Evolutionary conservation across 2,329 filamentous ascomycete genomes (phyloP), one percentile per base, ranked within the genome.

Genomic region (Aspergillus ochraceus): DNA sequence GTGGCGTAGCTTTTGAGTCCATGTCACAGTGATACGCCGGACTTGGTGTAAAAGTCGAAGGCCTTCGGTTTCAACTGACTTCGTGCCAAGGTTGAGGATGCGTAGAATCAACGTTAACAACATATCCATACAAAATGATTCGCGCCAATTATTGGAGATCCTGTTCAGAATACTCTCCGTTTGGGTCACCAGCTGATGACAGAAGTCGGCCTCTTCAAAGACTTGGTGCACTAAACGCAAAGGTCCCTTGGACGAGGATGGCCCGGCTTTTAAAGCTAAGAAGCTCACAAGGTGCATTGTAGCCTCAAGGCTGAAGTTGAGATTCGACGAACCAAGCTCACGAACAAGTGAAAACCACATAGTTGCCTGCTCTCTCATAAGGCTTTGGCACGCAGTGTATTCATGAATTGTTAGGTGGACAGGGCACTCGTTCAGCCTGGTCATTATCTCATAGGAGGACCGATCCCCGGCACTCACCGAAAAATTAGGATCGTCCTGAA

Each of bases 141-240:
- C 56, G 9, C 50, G 50, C 50, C 56, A 58, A 20, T 58, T 58
- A 26, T 14, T 10, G 2, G 26, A 49, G 19, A 58, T 54, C 19
- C n/a, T 12, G n/a, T 45, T 8, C 8, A 58, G 11, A 20, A 30
- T 14, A 3, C 6, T 11, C 8, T n/a, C n/a, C 3, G 52, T 22
- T 39, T 54, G 50, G 0, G 11, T 26, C 2, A 24, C 8, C 11
- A 58, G 17, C 24, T 22, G 17, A 29, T 36, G n/a, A 54, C 56
- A 54, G 19, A 58, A 54, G 2, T 12, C 22, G 3, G 12, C 19
- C 8, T 58, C 56, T 54, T n/a, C 19, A 19, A 58, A 55, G 29
- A 55, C 47, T 17, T 2, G 8, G 20, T 54, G 45, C 3, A 54
- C 32, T 11, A 14, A 17, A 20, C 51, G 45, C 9, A 47, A 14